Evolutionary conservation across 140 eudicot species (phyloP).

Genomic region (Oenanthe javanica): DNA sequence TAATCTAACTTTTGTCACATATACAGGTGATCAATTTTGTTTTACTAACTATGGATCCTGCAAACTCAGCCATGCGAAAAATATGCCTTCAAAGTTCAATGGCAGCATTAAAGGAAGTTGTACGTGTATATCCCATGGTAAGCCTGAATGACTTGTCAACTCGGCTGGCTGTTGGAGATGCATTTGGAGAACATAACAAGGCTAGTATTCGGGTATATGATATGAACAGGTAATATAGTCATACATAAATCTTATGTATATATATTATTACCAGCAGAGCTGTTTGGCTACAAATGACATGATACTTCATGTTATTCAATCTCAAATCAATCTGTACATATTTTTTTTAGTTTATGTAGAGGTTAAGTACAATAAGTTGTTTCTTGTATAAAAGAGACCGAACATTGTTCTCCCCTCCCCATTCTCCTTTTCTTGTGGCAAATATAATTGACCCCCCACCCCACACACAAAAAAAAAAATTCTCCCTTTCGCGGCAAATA

Average conservation of each 20-base stretch:
- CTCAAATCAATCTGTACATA: not conserved
- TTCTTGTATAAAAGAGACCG: not conserved
- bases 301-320: not conserved
- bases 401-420: not conserved
- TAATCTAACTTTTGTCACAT: conserved; percentile 63
- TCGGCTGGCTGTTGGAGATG: conserved; percentile 96
- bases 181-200: conserved; percentile 61
- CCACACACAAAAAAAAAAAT: too few relatives aligned
- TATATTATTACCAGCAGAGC: not conserved
- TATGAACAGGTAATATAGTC: conserved; percentile 62
- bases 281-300: not conserved
- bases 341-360: not conserved
- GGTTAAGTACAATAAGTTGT: not conserved
- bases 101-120: conserved; percentile 71
- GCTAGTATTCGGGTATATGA: conserved; percentile 79
- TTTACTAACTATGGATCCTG: conserved; percentile 90
- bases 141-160: conserved; percentile 74
- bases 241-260: not conserved
- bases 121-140: conserved; percentile 85
- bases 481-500: not conserved
- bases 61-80: conserved; percentile 80
- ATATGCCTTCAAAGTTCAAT: conserved; percentile 73
- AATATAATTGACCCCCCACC: not conserved
- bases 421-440: not conserved
- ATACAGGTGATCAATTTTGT: conserved; percentile 93